Base-by-base conservation (phyloP, 225 moss, liverwort and hornwort genomes). In the Pseudisothecium myosuroides region DNA sequence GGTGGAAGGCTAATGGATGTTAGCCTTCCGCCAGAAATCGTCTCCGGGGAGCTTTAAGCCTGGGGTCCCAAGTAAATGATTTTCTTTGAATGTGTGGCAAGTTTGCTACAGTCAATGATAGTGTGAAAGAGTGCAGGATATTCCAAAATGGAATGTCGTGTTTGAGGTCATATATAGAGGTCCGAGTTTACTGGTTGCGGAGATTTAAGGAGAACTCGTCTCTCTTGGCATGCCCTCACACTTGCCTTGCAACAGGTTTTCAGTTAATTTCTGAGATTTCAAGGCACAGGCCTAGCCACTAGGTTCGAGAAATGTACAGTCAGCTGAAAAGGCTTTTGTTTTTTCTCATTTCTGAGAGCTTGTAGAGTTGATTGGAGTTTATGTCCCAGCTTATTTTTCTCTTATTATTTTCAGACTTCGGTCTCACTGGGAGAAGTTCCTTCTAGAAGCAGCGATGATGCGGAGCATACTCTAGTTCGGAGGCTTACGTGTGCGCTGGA, bases 21-120 rank as follows among this genome's bases (percentile, higher is more conserved):
- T 62, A 91, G 91, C 79, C 90, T 95, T 75, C 95, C 96, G 31
- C 96, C 96, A 58, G 96, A 98, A 87, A 87, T 98, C 36, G 89
- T 95, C 52, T 93, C 90, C 10, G 98, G 98, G 71, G 98, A 98
- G 90, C 89, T 95, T 45, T 95, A 92, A 80, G 31, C 67, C 34
- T 43, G 39, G 39, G 39, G 28, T 64, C 16, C 54, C 56, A 36
- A 58, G 32, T 54, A 65, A 24, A 58, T 56, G 26, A 45, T 27
- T 58, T 37, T 37, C 12, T 59, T 58, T 32, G 47, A 69, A 63
- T 49, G 37, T 61, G 49, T 28, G 80, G 43, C 58, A 69, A 81
- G 47, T 71, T 31, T 80, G 45, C 59, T 39, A 8, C 86, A 54
- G 54, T 77, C 66, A 55, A 78, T 50, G 28, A 64, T 23, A 24